Conservation (phyloP, 768 basidiomycete species). For the Boletus rubropictus region DNA sequence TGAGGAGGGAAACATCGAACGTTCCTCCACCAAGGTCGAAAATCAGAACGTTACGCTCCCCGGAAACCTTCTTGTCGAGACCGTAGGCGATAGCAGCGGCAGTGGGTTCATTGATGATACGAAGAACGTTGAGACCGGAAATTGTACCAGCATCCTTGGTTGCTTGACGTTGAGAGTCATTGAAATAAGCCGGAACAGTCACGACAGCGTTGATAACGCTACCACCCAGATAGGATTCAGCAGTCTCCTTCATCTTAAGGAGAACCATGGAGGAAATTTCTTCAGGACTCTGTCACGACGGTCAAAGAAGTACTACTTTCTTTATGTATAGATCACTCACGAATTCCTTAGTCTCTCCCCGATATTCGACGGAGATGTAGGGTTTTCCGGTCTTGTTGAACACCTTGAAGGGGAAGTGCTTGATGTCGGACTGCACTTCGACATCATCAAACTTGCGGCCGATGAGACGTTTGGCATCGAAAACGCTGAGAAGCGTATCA, state of each 20-base stretch:
- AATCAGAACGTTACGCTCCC: slow-evolving; percentile 94
- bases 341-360: slow-evolving; percentile 91
- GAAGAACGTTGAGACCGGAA: slow-evolving; percentile 89
- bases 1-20: slow-evolving; percentile 94
- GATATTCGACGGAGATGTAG: slow-evolving; percentile 84
- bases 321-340: slow-evolving; percentile 38
- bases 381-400: slow-evolving; percentile 85
- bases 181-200: slow-evolving; percentile 97
- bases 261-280: slow-evolving; percentile 99
- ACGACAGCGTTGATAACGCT: slow-evolving; percentile 87
- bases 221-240: slow-evolving; percentile 91
- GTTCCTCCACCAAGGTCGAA: slow-evolving; percentile 99
- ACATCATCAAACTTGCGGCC: slow-evolving; percentile 84
- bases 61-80: slow-evolving; percentile 87
- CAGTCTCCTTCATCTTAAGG: slow-evolving; percentile 96
- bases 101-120: slow-evolving; percentile 99
- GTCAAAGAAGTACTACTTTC: slow-evolving; percentile 11
- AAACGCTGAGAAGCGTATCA: slow-evolving; percentile 53
- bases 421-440: slow-evolving; percentile 78
- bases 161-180: slow-evolving; percentile 97
- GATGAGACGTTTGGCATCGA: slow-evolving; percentile 97
- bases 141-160: slow-evolving; percentile 98
- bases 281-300: slow-evolving; percentile 68
- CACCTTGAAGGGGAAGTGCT: slow-evolving; percentile 95
- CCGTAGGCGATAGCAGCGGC: slow-evolving; percentile 98